Conservation (phyloP, 129 eudicot species). For the Mikania micrantha region DNA sequence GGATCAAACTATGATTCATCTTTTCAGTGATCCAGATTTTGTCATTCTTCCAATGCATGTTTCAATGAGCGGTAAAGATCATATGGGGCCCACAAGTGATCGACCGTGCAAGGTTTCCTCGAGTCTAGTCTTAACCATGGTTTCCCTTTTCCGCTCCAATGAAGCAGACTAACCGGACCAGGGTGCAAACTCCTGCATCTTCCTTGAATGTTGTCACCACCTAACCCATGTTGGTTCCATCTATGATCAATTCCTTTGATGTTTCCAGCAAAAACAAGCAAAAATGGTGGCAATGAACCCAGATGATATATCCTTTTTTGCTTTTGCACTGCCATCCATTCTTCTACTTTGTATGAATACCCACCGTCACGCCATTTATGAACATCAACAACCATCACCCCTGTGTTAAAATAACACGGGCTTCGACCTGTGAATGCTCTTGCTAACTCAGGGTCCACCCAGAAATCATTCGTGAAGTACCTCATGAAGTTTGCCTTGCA, state of each 20-base stretch:
- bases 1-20: slow-evolving; percentile 5
- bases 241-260: slow-evolving; percentile 42
- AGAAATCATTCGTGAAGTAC: slow-evolving; percentile 39
- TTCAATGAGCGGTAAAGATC: slow-evolving; percentile 43
- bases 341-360: slow-evolving; percentile 40
- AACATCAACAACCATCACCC: slow-evolving; percentile 46
- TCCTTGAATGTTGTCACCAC: slow-evolving; percentile 52
- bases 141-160: slow-evolving; percentile 66
- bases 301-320: slow-evolving; percentile 44
- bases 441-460: slow-evolving; percentile 29
- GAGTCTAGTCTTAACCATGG: slow-evolving; percentile 61
- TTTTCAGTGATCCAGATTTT: neutral
- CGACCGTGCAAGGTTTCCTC: slow-evolving; percentile 43
- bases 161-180: slow-evolving; percentile 55
- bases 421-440: slow-evolving; percentile 32
- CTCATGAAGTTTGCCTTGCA: slow-evolving; percentile 43
- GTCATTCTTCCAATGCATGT: slow-evolving; percentile 32
- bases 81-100: slow-evolving; percentile 56
- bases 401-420: slow-evolving; percentile 46
- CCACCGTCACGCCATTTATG: slow-evolving; percentile 41
- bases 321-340: slow-evolving; percentile 53
- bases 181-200: slow-evolving; percentile 54
- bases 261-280: slow-evolving; percentile 47
- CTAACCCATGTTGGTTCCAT: slow-evolving; percentile 52
- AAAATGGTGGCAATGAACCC: slow-evolving; percentile 54